Percentiles rank a stretch among this genome's conserved stretches.
Evolutionary conservation across 75 land plant species (phyloP).

Genomic region (Pseudotsuga menziesii): DNA sequence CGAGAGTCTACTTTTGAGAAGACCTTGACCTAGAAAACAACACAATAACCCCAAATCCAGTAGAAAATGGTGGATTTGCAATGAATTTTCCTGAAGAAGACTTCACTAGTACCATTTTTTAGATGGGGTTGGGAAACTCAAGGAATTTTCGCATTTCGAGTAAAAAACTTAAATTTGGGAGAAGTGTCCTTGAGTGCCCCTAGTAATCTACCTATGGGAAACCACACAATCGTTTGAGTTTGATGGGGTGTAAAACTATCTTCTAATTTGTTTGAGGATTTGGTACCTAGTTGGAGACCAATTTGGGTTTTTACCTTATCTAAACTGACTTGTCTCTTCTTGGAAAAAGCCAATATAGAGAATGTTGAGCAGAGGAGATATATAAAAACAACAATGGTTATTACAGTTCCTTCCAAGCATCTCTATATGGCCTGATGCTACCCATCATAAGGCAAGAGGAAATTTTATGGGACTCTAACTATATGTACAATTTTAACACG

Average conservation of each 20-base stretch:
- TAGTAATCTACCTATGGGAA: constrained; percentile 54
- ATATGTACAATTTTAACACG: too few relatives aligned
- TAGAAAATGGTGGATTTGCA: neutral
- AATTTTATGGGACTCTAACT: neutral
- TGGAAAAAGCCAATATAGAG: constrained; percentile 76
- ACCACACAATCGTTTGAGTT: constrained; percentile 36
- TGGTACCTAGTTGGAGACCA: constrained; percentile 10
- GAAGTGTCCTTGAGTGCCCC: constrained; percentile 58
- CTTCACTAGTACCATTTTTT: constrained; percentile 7
- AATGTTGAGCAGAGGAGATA: constrained; percentile 22
- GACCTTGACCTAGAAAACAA: neutral
- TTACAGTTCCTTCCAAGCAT: neutral
- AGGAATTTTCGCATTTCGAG: neutral
- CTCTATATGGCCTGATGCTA: neutral
- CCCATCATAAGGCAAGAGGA: constrained; percentile 14
- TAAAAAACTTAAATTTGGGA: constrained; percentile 14
- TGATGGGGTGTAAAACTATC: constrained; percentile 79
- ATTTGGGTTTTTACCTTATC: constrained; percentile 25
- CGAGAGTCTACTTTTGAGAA: neutral
- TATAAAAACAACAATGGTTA: neutral
- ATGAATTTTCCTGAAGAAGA: constrained; percentile 11
- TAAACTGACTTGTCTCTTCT: constrained; percentile 62
- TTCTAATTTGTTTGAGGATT: constrained; percentile 21
- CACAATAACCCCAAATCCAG: neutral
- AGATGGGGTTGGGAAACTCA: constrained; percentile 11